A percentile compares a stretch with the other conserved stretches of the same genome.
phyloP scores from a whole-genome alignment of 2,329 filamentous ascomycete species.

The Neonectria coccinea region DNA sequence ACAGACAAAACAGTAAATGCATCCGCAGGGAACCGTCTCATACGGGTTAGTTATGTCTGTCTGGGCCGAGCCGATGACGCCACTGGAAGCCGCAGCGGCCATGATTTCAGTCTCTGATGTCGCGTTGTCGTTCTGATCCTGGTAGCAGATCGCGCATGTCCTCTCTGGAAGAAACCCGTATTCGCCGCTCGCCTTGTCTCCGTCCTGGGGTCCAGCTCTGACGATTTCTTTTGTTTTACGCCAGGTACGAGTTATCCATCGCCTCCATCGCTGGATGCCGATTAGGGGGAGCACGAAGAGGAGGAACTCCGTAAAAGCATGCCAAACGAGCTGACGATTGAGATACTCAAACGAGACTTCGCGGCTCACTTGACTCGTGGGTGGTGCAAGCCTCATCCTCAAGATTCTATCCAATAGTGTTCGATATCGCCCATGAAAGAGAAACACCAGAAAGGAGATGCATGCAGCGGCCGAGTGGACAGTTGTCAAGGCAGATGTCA shows the following conservation, averaged over 20 bases:
- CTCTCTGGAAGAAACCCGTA: conserved; percentile 88
- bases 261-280: conserved; percentile 90
- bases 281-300: conserved; percentile 97
- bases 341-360: conserved; percentile 98
- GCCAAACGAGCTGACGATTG: conserved; percentile 98
- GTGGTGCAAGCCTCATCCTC: conserved; percentile 85
- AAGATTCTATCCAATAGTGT: conserved; percentile 89
- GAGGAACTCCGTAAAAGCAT: conserved; percentile 99
- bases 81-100: conserved; percentile 75
- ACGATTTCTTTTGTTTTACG: conserved; percentile 79
- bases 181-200: conserved; percentile 74
- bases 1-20: conserved; percentile 96
- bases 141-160: conserved; percentile 97
- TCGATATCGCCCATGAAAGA: conserved; percentile 90
- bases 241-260: conserved; percentile 91
- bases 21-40: conserved; percentile 87
- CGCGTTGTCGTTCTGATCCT: conserved; percentile 83
- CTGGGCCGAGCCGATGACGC: conserved; percentile 86
- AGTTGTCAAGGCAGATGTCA: conserved; percentile 77
- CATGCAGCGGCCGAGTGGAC: conserved; percentile 86
- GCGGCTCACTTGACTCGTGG: conserved; percentile 84
- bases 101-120: conserved; percentile 82
- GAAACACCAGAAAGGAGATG: conserved; percentile 87
- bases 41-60: conserved; percentile 98
- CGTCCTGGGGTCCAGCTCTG: conserved; percentile 59